Evolutionary conservation across 164 flowering plant genomes (phyloP), one percentile per base, ranked within the genome.

Genomic region (Kalanchoe fedtschenkoi): DNA sequence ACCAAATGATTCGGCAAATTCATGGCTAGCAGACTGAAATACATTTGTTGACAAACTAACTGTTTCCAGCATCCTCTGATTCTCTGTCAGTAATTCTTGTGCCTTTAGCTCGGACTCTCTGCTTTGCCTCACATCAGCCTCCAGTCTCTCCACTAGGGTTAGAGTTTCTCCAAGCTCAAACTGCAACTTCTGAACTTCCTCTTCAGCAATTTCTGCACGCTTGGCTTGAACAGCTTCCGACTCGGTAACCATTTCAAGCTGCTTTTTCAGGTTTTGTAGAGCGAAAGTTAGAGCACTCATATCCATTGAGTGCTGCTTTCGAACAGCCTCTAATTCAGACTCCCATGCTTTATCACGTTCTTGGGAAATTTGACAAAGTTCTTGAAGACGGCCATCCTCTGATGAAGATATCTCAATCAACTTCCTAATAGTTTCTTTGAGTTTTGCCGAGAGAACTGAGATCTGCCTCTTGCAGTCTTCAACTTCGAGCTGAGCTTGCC

Each of bases 401-500:
- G 86, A 61, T 61, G 75, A 72, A 57, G 83, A 75, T 17, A 74
- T 72, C 22, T 78, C 83, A 26, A 69, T 46, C 62, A 87, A 70
- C 68, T 80, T 82, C 63, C 68, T 66, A 58, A 86, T 79, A 11
- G 87, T 75, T 35, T 82, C 90, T 47, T 84, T 83, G 5, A 83
- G 80, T 72, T 88, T 77, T 29, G 65, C 61, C 24, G 90, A 74
- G 64, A 88, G 22, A 59, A 69, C 80, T 16, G 58, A 34, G 4
- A 87, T 76, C 70, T 87, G 83, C 66, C 77, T 77, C 76, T 83
- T 81, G 42, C 82, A 67, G 33, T 88, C 89, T 60, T 85, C 93
- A 19, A 89, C 97, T 29, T 90, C 91, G 61, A 70, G 77, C 69
- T 77, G 76, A 9, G 86, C 89, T 43, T 65, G 73, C 66, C 58